Conservation (phyloP, 768 basidiomycete species). For the Mycena sanguinolenta region DNA sequence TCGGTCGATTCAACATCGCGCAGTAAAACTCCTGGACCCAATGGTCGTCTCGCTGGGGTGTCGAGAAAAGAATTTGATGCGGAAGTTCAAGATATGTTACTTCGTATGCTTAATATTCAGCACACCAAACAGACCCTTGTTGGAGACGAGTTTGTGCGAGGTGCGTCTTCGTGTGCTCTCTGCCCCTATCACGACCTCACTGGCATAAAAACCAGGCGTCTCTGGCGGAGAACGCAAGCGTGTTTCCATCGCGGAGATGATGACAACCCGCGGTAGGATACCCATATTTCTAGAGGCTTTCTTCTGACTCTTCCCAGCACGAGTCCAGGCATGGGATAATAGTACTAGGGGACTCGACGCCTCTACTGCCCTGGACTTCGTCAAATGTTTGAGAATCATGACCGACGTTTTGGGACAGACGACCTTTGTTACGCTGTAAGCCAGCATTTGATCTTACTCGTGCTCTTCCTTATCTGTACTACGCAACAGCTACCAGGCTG, state of each 20-base stretch:
- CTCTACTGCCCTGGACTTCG: slow-evolving; percentile 90
- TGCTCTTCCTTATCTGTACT: slow-evolving; percentile 15
- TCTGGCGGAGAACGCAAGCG: slow-evolving; percentile 86
- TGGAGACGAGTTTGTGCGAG: slow-evolving; percentile 89
- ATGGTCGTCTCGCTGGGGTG: slow-evolving; percentile 78
- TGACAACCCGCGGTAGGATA: slow-evolving; percentile 68
- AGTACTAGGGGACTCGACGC: slow-evolving; percentile 87
- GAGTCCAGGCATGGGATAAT: slow-evolving; percentile 88
- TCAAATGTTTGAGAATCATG: slow-evolving; percentile 81
- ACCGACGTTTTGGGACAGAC: slow-evolving; percentile 88
- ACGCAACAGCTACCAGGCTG: slow-evolving; percentile 77
- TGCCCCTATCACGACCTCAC: not conserved
- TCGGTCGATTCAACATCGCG: slow-evolving; percentile 6
- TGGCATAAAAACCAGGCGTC: slow-evolving; percentile 53
- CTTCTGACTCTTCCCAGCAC: slow-evolving; percentile 52
- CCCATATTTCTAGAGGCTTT: not conserved
- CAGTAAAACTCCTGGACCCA: slow-evolving; percentile 79
- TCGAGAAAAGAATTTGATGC: slow-evolving; percentile 69
- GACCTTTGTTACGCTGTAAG: slow-evolving; percentile 83
- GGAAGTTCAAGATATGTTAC: slow-evolving; percentile 70
- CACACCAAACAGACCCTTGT: slow-evolving; percentile 86
- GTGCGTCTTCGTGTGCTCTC: not conserved
- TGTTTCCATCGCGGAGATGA: slow-evolving; percentile 89
- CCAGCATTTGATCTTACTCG: slow-evolving; percentile 8
- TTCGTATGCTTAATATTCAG: slow-evolving; percentile 86